Percentiles rank a stretch among this genome's conserved stretches.
Evolutionary conservation across 1,284 basidiomycete genomes (phyloP).

Genomic region (Tranzscheliella williamsii): DNA sequence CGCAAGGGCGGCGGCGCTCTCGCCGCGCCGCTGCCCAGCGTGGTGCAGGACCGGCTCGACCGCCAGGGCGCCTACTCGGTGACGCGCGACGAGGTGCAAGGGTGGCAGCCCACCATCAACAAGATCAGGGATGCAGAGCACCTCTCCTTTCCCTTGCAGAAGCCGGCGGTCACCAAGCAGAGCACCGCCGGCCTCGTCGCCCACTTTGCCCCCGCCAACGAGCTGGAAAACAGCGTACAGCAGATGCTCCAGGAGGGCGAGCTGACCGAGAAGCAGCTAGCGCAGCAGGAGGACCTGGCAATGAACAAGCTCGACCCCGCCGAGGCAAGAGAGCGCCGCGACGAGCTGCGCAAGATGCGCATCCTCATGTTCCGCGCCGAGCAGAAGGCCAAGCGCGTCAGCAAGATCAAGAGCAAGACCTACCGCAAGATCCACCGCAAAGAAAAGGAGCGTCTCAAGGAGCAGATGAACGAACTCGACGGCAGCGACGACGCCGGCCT

Average conservation of each 20-base stretch:
- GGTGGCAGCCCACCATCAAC: constrained; percentile 84
- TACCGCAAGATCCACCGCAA: constrained; percentile 84
- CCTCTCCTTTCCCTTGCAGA: constrained; percentile 85
- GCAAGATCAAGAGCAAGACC: constrained; percentile 94
- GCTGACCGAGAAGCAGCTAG: constrained; percentile 69
- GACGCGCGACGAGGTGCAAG: constrained; percentile 87
- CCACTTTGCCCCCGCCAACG: constrained; percentile 63
- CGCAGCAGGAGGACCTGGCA: constrained; percentile 76
- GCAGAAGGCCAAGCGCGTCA: constrained; percentile 82
- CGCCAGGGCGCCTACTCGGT: constrained; percentile 91
- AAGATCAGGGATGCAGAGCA: constrained; percentile 74
- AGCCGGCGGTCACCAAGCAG: constrained; percentile 63
- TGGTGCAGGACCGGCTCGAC: constrained; percentile 85
- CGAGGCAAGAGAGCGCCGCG: constrained; percentile 78
- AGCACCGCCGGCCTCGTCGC: constrained; percentile 74
- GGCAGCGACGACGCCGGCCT: constrained; percentile 61
- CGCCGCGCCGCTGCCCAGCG: constrained; percentile 80
- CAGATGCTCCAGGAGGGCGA: constrained; percentile 59
- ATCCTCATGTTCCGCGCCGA: constrained; percentile 94
- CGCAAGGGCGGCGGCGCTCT: constrained; percentile 69
- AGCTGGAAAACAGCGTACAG: constrained; percentile 52
- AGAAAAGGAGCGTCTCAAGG: constrained; percentile 67
- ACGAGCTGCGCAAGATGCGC: constrained; percentile 81
- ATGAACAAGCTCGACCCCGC: constrained; percentile 79
- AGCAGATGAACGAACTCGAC: constrained; percentile 62